Base-by-base conservation (phyloP, 2,329 filamentous ascomycete genomes). In the Aspergillus oerlinghausenensis region DNA sequence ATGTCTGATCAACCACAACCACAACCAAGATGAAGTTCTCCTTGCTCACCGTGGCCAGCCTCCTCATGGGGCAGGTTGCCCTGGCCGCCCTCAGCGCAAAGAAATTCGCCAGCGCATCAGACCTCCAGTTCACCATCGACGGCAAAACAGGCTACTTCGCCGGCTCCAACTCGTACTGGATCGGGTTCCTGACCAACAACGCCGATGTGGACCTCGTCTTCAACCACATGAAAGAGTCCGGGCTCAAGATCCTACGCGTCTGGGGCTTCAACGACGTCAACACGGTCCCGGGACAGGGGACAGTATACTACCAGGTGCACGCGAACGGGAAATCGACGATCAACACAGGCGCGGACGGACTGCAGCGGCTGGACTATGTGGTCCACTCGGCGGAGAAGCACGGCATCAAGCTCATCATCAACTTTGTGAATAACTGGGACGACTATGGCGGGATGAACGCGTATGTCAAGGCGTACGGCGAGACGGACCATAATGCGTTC, bases 391-490 rank as follows among this genome's bases (percentile, higher is more conserved):
- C 85, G 4, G 84, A 86, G 68, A 75, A 77, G 54, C 76, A 82
- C 54, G 82, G 81, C 3, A 77, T 88, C 62, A 86, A 86, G 68
- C 74, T 88, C 4, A 85, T 88, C 59, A 84, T 72, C 55, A 70
- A 70, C 58, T 72, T 71, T 43, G 83, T 88, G 55, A 89, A 89
- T 73, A 84, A 88, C 73, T 89, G 86, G 85, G 77, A 76, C 49
- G 87, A 89, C 65, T 88, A 87, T 47, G 85, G 85, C 28, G 85
- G 85, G 50, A 86, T 87, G 73, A 75, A 77, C 10, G 81, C 82
- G 1, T 87, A 87, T 63, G 78, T 79, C 48, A 74, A 70, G 10
- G 81, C 80, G 1, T 86, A 82, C 55, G 83, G 82, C 40, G 80
- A 79, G 51, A 32, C 50, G 3, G 68, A 68, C 55, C 76, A 82